Percentiles rank a stretch among this genome's conserved stretches.
These are phyloP conservation scores for Vachellia pachyceras DNA, from an alignment of 306 rosid species.

Conservation along the genomic window DNA sequence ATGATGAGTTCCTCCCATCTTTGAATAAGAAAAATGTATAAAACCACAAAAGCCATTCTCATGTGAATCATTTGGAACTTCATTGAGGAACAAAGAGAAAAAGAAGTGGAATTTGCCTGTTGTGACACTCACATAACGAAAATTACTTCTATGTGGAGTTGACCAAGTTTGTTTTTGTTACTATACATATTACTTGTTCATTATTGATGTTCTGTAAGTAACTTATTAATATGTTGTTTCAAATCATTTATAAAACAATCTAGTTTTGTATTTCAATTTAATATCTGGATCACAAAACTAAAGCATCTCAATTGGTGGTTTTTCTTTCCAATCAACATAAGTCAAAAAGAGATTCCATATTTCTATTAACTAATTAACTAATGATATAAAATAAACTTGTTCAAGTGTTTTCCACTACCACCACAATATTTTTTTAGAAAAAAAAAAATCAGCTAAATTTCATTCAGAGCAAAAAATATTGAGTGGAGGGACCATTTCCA, in stretches of 20 bases:
- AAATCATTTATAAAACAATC: no score
- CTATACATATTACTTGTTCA: neutral
- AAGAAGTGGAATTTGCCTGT: neutral
- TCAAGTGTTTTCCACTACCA: neutral
- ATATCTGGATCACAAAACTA: neutral
- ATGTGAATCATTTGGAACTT: neutral
- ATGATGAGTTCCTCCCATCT: slow-evolving; percentile 40
- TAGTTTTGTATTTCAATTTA: neutral
- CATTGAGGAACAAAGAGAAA: neutral
- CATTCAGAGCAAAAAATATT: neutral
- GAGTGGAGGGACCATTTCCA: no score
- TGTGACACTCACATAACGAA: no score
- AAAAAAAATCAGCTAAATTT: neutral
- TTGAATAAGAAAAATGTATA: no score
- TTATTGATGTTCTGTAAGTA: neutral
- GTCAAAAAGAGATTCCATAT: neutral
- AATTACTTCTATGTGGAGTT: neutral
- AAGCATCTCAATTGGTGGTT: neutral
- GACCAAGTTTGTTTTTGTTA: neutral
- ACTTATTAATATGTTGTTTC: no score
- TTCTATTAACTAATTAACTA: neutral
- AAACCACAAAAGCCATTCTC: neutral
- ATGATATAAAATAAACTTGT: neutral
- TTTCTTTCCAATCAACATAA: neutral
- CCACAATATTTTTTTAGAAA: neutral